Conservation (phyloP, 768 basidiomycete genomes). For the Phanerodontia chrysosporium region DNA sequence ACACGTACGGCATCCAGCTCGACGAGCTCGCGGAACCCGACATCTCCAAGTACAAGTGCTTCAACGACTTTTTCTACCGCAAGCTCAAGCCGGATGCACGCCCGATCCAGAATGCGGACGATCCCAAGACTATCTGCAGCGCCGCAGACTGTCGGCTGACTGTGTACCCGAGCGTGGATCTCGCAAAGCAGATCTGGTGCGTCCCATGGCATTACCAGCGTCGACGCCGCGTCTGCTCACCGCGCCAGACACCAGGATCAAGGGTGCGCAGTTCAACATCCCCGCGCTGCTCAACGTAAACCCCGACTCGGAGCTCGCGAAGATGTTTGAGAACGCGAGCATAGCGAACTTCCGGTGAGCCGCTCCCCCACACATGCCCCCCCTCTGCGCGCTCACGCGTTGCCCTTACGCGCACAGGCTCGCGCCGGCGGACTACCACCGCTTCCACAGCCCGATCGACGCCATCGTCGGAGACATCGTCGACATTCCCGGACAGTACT, state of each 20-base stretch:
- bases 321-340: slow-evolving; percentile 39
- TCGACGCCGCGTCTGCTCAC: not conserved
- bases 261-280: slow-evolving; percentile 69
- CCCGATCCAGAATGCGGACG: slow-evolving; percentile 51
- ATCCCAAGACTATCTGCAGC: slow-evolving; percentile 51
- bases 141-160: slow-evolving; percentile 74
- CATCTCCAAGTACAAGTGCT: slow-evolving; percentile 54
- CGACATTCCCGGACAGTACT: slow-evolving; percentile 54
- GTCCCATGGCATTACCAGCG: slow-evolving; percentile 2
- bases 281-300: slow-evolving; percentile 50
- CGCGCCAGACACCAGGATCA: slow-evolving; percentile 40
- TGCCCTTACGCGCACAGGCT: slow-evolving; percentile 37
- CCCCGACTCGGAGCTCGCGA: slow-evolving; percentile 36
- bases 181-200: slow-evolving; percentile 69
- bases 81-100: slow-evolving; percentile 57
- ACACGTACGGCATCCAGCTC: slow-evolving; percentile 49
- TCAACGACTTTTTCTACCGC: slow-evolving; percentile 78
- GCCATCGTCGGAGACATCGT: slow-evolving; percentile 42
- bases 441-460: slow-evolving; percentile 71
- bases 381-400: not conserved
- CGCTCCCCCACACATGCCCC: not conserved
- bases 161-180: slow-evolving; percentile 54
- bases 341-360: slow-evolving; percentile 58
- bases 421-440: slow-evolving; percentile 79
- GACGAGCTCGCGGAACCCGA: slow-evolving; percentile 65